These are phyloP conservation scores for Tinospora cordifolia DNA, from an alignment of 164 flowering plant genomes.

Conservation along the genomic window DNA sequence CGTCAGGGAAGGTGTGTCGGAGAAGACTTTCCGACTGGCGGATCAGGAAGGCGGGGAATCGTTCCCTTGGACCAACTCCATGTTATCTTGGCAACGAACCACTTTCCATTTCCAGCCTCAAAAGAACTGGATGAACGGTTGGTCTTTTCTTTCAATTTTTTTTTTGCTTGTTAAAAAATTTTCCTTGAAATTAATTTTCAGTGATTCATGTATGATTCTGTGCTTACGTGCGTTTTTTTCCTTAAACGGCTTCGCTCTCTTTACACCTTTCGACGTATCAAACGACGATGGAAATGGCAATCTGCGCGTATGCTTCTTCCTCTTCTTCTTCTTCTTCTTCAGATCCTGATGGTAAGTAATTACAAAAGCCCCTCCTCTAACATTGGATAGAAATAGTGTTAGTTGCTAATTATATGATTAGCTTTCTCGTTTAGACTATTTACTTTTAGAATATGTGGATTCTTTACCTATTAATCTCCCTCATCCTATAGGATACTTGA, in stretches of 20 bases:
- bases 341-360: slow-evolving; percentile 60
- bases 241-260: neutral
- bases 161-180: neutral
- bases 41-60: slow-evolving; percentile 6
- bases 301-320: neutral
- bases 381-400: too few relatives aligned
- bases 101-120: slow-evolving; percentile 70
- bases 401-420: too few relatives aligned
- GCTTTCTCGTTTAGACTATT: too few relatives aligned
- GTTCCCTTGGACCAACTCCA: slow-evolving; percentile 45
- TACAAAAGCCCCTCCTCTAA: neutral
- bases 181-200: neutral
- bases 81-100: slow-evolving; percentile 58
- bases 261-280: slow-evolving; percentile 3
- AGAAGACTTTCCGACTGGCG: slow-evolving; percentile 26
- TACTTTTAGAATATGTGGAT: too few relatives aligned
- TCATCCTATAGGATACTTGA: too few relatives aligned
- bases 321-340: slow-evolving; percentile 27
- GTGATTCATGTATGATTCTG: neutral
- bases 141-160: slow-evolving; percentile 9
- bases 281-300: slow-evolving; percentile 11
- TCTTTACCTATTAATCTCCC: too few relatives aligned
- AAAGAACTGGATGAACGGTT: slow-evolving; percentile 91
- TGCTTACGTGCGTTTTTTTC: neutral
- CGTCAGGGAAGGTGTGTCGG: slow-evolving; percentile 52